Base-by-base conservation (phyloP, 2,329 filamentous ascomycete genomes). In the Calonectria leucothoes region DNA sequence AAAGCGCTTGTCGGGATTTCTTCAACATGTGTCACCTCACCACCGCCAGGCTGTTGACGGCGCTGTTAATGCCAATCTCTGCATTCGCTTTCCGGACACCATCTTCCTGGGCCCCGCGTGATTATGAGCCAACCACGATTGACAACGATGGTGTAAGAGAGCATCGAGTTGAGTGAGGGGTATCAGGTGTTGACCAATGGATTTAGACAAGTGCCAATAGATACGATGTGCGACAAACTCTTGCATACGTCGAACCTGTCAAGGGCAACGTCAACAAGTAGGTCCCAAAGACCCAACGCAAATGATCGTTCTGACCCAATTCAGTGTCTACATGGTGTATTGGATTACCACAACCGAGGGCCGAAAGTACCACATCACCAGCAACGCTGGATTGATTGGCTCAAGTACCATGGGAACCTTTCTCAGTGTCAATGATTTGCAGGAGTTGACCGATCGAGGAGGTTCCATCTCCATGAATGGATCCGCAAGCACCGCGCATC, bases 321-420 rank as follows among this genome's bases (percentile, higher is more conserved):
- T 6, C 7, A 59, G 52, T 59, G 52, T 59, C 11, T 59, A 59
- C 31, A 59, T 59, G 52, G n/a, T 37, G 0, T 59, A 59, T 15
- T 59, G 52, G 52, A 59, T 59, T 33, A 59, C 52, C 52, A 59
- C 52, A 15, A 59, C 31, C 3, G 52, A 59, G n/a, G 52, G 55
- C 15, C 55, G 55, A 37, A 59, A 59, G 15, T 59, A 59, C 20
- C 55, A 59, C n/a, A 39, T 59, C 55, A 37, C 55, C 15, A 37
- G 33, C 33, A 39, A 39, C n/a, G 55, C 55, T 25, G 33, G 55
- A 17, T 33, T 59, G 33, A 25, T 59, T 14, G 55, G 55, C n/a
- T 17, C 33, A n/a, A 14, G 27, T 11, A 59, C 55, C n/a, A 59
- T 59, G 52, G 31, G 31, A 17, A 59, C 52, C 1, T 59, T 59